Evolutionary conservation across 352 stramenopile species (phyloP).

Genomic region (Pythium oligandrum): DNA sequence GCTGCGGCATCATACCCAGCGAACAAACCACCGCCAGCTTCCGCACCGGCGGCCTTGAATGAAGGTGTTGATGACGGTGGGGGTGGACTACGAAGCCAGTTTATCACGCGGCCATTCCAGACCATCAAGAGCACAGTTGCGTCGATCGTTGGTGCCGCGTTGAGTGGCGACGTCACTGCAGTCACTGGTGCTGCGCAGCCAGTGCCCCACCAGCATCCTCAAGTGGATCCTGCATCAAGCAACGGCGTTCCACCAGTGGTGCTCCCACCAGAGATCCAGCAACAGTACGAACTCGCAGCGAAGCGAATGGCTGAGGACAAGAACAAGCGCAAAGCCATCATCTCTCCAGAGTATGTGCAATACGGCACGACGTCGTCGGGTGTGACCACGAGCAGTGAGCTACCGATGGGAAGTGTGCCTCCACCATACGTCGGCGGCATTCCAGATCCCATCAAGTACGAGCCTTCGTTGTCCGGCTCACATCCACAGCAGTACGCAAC

Average conservation of each 20-base stretch:
- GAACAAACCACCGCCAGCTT: background rate
- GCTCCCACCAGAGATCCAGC: slow-evolving; percentile 13
- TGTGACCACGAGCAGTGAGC: background rate
- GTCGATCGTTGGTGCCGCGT: slow-evolving; percentile 29
- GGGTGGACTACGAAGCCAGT: too few relatives aligned
- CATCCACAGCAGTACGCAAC: slow-evolving; percentile 36
- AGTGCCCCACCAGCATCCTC: background rate
- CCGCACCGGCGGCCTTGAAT: background rate
- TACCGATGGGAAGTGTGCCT: background rate
- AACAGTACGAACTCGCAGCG: slow-evolving; percentile 37
- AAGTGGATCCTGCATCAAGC: background rate
- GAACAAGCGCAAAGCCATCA: slow-evolving; percentile 78
- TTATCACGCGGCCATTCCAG: slow-evolving; percentile 28
- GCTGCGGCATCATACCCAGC: background rate
- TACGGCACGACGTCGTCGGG: slow-evolving; percentile 30
- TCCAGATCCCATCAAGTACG: slow-evolving; percentile 19
- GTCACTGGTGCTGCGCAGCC: background rate
- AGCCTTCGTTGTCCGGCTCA: background rate
- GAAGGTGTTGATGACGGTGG: slow-evolving; percentile 7
- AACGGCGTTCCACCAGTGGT: slow-evolving; percentile 7
- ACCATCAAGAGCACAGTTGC: slow-evolving; percentile 48
- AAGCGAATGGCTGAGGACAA: slow-evolving; percentile 57
- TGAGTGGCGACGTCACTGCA: slow-evolving; percentile 10
- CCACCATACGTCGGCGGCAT: background rate
- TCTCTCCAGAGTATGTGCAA: slow-evolving; percentile 81